Base-by-base conservation (phyloP, 495 filamentous ascomycete species). In the Pseudevernia furfuracea region DNA sequence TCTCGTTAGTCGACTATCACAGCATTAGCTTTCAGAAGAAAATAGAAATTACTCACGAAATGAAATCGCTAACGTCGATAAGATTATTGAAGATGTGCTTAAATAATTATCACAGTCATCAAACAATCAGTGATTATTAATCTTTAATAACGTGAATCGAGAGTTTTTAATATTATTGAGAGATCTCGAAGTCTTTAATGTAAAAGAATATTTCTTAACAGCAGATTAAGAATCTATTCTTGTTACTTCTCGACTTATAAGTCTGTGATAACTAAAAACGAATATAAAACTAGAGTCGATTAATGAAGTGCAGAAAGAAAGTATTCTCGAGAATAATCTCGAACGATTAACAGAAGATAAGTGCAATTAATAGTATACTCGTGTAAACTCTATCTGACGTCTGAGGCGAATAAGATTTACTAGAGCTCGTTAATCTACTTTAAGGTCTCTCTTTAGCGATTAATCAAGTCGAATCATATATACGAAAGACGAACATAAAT, bases 171-270 rank as follows among this genome's bases (percentile, higher is more conserved):
- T 44, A 44, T 17, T 63, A 69, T 77, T 48, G 74, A 79, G 34
- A 70, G 67, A 66, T 52, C 56, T 63, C 59, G 66, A 67, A 67
- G 69, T 66, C 41, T 76, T 73, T 53, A 64, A 78, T 69, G 66
- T 77, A 30, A 66, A 64, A 64, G 62, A 65, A 37, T 79, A 76
- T 61, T 70, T 78, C 49, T 71, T 69, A 38, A 53, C 46, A 57
- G 67, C 69, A 55, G 69, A 78, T 66, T 68, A 77, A 56, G 75
- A 74, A 34, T 77, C 71, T 59, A 73, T 78, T 37, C 63, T 79
- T 30, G 71, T 79, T 64, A 79, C 75, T 17, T 76, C 73, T 49
- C 71, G 75, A 28, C 70, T 71, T 61, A 36, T 53, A 46, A 48
- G 60, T 41, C 68, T 73, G 15, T 44, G 43, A 17, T 17, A 44